Evolutionary conservation across 345 rosid species (phyloP).

Genomic region (Brassica carinata): DNA sequence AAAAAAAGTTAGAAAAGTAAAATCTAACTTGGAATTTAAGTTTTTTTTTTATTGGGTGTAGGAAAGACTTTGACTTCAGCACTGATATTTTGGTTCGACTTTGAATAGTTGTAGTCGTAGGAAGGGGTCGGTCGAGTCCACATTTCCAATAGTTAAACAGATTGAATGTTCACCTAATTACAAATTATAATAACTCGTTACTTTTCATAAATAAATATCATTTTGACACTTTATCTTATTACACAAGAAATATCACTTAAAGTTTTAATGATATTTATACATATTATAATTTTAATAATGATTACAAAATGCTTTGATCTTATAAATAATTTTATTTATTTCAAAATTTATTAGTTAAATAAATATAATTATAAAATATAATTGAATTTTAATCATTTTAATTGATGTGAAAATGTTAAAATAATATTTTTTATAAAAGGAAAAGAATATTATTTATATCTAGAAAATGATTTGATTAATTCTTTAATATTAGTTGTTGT

Average conservation of each 20-base stretch:
- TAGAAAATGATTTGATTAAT: no score
- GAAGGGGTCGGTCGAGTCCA: conserved; percentile 14
- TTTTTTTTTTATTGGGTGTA: conserved; percentile 24
- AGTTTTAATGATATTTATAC: no score
- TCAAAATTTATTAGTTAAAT: no score
- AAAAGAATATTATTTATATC: no score
- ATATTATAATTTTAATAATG: no score
- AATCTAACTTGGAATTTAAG: conserved; percentile 33
- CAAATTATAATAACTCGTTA: not conserved
- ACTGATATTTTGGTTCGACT: conserved; percentile 34
- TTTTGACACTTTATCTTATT: not conserved
- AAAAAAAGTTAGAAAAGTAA: conserved; percentile 15
- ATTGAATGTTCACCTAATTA: conserved; percentile 2
- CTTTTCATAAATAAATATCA: no score
- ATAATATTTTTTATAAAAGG: no score
- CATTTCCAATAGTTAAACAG: conserved; percentile 18
- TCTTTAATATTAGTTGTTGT: no score
- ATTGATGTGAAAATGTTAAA: not conserved
- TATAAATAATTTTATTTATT: no score
- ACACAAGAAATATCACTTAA: not conserved
- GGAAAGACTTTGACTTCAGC: conserved; percentile 42
- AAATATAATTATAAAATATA: no score
- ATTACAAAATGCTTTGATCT: no score
- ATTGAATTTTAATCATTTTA: not conserved
- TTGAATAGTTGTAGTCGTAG: conserved; percentile 31